Conservation (phyloP, 2,329 filamentous ascomycete genomes). For the Alternaria arborescens region DNA sequence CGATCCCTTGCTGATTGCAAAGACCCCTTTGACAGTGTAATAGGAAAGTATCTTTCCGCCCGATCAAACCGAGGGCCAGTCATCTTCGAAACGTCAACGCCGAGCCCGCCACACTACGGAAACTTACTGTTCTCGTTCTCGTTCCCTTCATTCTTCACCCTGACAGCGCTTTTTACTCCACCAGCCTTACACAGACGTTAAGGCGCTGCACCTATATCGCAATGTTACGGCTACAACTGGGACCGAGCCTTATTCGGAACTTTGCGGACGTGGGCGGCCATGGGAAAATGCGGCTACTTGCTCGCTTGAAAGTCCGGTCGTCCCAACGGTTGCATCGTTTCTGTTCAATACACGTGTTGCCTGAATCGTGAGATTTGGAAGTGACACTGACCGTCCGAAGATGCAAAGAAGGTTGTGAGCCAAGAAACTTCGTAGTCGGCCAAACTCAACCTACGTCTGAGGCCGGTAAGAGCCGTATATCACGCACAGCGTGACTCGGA, state of each 20-base stretch:
- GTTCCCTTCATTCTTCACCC: neutral
- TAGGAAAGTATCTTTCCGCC: neutral
- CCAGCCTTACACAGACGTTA: neutral
- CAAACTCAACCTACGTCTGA: neutral
- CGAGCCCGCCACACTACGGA: neutral
- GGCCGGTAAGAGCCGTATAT: conserved; percentile 3
- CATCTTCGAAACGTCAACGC: neutral
- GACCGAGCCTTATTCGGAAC: neutral
- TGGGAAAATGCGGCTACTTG: neutral
- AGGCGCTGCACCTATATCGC: neutral
- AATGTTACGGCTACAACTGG: neutral
- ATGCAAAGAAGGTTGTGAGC: conserved; percentile 2
- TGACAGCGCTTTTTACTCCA: neutral
- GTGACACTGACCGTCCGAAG: neutral
- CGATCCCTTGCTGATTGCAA: neutral
- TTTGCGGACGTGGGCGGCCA: neutral
- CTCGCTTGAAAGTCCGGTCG: neutral
- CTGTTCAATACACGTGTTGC: neutral
- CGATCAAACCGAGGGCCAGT: neutral
- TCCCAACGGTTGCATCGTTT: neutral
- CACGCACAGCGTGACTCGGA: conserved; percentile 1
- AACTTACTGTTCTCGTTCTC: neutral
- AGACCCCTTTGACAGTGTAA: neutral
- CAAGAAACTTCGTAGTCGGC: neutral
- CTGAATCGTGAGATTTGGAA: conserved; percentile 1